A percentile compares a stretch with the other conserved stretches of the same genome.
Evolutionary conservation across 805 yeast species (phyloP).

Genomic region (Zygosaccharomyces rouxii): DNA sequence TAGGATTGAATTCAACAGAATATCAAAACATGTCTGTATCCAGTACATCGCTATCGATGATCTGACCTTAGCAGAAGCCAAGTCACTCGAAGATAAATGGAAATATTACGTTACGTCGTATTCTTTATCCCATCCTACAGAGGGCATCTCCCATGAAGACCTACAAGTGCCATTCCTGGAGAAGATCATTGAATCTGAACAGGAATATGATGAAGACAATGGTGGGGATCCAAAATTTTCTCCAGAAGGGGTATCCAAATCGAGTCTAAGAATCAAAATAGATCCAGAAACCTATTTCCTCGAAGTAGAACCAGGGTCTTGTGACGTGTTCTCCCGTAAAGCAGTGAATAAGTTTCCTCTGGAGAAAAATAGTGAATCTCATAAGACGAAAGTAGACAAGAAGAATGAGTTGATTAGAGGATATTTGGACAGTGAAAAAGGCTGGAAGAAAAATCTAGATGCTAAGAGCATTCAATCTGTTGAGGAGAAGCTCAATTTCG

Average conservation of each 20-base stretch:
- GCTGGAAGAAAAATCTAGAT: conserved; percentile 51
- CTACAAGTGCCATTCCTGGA: conserved; percentile 77
- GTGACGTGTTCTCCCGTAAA: conserved; percentile 71
- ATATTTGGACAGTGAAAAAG: conserved; percentile 48
- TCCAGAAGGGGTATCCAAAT: conserved; percentile 56
- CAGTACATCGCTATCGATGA: conserved; percentile 87
- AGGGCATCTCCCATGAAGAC: conserved; percentile 78
- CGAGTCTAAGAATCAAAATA: conserved; percentile 73
- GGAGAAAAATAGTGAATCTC: conserved; percentile 26
- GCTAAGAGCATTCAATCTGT: conserved; percentile 35
- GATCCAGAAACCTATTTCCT: conserved; percentile 74
- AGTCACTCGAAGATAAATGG: conserved; percentile 75
- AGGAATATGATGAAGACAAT: conserved; percentile 39
- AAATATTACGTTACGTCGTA: conserved; percentile 91
- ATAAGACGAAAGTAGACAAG: conserved; percentile 29
- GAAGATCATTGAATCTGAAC: conserved; percentile 50
- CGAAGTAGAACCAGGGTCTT: conserved; percentile 73
- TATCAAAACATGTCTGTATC: conserved; percentile 51
- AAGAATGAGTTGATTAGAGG: conserved; percentile 36
- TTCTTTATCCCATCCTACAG: conserved; percentile 94
- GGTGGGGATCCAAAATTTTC: conserved; percentile 18
- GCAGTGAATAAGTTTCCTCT: conserved; percentile 42
- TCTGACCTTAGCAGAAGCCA: conserved; percentile 69
- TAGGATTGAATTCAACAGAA: conserved; percentile 67
- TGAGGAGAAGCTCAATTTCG: conserved; percentile 22